Conservation (phyloP, 495 filamentous ascomycete species). For the Penicillium lividum region DNA sequence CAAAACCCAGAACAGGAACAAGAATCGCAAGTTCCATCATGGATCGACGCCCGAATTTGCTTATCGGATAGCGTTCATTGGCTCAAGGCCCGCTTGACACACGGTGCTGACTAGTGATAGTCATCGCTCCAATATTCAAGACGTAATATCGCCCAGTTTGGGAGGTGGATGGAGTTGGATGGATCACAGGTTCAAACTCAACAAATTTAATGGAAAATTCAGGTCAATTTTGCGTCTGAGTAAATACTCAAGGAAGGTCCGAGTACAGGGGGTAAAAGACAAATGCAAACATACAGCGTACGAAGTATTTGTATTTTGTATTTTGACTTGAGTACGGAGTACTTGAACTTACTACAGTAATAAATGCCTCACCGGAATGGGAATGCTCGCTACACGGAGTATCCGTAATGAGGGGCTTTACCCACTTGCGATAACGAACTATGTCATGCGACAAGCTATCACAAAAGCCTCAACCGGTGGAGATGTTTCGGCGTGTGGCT, state of each 20-base stretch:
- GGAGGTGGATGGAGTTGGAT: not conserved
- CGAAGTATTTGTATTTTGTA: not conserved
- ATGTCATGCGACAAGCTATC: conserved; percentile 10
- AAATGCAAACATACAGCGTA: not conserved
- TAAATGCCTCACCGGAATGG: conserved; percentile 28
- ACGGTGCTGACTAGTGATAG: conserved; percentile 36
- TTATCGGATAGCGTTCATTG: conserved; percentile 40
- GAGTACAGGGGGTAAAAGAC: not conserved
- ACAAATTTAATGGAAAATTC: not conserved
- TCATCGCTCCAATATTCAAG: conserved; percentile 8
- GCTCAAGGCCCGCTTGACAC: conserved; percentile 32
- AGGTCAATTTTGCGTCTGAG: not conserved
- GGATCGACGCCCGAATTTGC: conserved; percentile 24
- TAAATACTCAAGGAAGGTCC: not conserved
- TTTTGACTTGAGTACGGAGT: not conserved
- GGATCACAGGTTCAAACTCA: not conserved
- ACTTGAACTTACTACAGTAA: not conserved
- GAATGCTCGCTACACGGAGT: not conserved
- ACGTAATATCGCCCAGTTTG: conserved; percentile 5
- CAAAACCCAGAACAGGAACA: conserved; percentile 13
- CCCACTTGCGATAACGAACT: conserved; percentile 10
- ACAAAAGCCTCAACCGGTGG: conserved; percentile 9
- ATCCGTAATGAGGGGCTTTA: not conserved
- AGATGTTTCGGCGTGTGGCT: not conserved
- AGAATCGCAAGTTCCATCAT: conserved; percentile 8